A percentile compares a stretch with the other conserved stretches of the same genome.
phyloP scores from a whole-genome alignment of 192 early-diverging fungal species.

The Linnemannia zychae region DNA sequence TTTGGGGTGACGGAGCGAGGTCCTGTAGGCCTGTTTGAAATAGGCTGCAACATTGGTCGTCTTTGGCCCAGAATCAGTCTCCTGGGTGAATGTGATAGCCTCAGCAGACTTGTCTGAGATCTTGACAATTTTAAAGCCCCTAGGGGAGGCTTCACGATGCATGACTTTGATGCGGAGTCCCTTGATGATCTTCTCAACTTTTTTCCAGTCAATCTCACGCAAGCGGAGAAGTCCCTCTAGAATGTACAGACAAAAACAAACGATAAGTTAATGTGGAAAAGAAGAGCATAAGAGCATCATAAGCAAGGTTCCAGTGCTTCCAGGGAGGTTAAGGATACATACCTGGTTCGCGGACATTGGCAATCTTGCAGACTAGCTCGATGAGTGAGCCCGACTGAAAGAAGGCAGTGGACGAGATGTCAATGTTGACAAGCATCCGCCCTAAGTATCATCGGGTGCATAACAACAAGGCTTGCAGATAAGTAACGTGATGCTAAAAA shows the following conservation, averaged over 20 bases:
- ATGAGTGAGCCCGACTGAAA: constrained; percentile 76
- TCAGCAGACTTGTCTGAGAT: constrained; percentile 76
- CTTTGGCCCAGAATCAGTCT: neutral
- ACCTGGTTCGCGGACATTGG: constrained; percentile 64
- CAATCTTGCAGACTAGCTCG: constrained; percentile 73
- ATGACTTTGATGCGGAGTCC: constrained; percentile 63
- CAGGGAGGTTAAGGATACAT: neutral
- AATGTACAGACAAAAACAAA: neutral
- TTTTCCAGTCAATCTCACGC: constrained; percentile 46
- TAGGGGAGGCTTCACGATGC: constrained; percentile 66
- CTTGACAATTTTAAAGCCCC: constrained; percentile 78
- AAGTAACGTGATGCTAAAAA: neutral
- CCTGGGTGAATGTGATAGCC: constrained; percentile 73
- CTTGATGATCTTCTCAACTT: constrained; percentile 64
- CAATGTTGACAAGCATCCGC: constrained; percentile 76
- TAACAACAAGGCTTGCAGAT: neutral
- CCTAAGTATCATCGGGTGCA: no score
- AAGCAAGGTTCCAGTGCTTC: neutral
- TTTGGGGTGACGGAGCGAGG: constrained; percentile 77
- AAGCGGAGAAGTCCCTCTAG: constrained; percentile 62
- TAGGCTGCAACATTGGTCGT: constrained; percentile 75
- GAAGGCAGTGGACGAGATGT: constrained; percentile 76
- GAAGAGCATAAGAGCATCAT: neutral
- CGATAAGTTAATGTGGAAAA: neutral
- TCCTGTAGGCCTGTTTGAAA: constrained; percentile 82